Conservation (phyloP, 805 yeast species). For the Dipodascopsis uninucleata region DNA sequence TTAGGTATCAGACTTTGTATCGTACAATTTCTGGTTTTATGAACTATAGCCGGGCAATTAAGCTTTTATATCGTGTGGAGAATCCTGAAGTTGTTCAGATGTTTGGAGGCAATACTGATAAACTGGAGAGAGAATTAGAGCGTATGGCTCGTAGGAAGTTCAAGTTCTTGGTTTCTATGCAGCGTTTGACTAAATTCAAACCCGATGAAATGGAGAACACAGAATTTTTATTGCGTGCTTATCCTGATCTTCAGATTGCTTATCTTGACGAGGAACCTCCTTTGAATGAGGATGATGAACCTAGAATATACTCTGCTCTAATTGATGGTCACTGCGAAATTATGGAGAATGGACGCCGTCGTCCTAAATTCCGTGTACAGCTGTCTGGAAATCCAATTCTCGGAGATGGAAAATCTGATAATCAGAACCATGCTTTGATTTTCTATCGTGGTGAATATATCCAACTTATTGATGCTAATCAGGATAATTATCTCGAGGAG, state of each 20-base stretch:
- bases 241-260: constrained; percentile 73
- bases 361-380: constrained; percentile 61
- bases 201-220: constrained; percentile 65
- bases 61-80: constrained; percentile 88
- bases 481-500: constrained; percentile 92
- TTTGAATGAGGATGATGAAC: constrained; percentile 43
- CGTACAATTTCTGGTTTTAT: constrained; percentile 97
- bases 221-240: constrained; percentile 62
- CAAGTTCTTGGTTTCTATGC: constrained; percentile 81
- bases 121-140: constrained; percentile 89
- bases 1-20: constrained; percentile 93
- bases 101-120: constrained; percentile 98
- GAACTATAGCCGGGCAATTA: constrained; percentile 97
- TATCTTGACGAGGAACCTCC: constrained; percentile 88
- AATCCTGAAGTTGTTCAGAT: constrained; percentile 93
- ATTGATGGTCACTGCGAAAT: constrained; percentile 57
- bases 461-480: constrained; percentile 94
- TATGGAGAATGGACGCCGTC: constrained; percentile 55
- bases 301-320: constrained; percentile 62
- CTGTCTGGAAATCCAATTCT: constrained; percentile 91
- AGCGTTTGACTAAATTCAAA: constrained; percentile 64
- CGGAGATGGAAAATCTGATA: constrained; percentile 96
- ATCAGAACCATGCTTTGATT: constrained; percentile 82
- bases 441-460: constrained; percentile 92
- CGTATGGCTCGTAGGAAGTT: constrained; percentile 77